Base-by-base conservation (phyloP, 257 asterid genomes). In the Apocynum venetum region DNA sequence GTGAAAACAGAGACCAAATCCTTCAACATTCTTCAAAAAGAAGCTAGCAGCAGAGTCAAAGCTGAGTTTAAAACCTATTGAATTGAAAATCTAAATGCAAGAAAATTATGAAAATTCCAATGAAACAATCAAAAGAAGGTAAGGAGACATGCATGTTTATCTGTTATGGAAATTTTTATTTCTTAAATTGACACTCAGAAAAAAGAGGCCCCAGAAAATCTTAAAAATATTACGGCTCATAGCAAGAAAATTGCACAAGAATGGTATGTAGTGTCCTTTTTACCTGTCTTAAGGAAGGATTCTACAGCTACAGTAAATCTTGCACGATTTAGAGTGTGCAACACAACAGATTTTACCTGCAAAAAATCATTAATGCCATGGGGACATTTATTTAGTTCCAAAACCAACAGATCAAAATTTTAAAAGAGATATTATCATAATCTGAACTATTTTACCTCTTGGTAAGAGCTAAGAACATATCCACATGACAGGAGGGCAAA, bases 221-320 rank as follows among this genome's bases (percentile, higher is more conserved):
- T 11, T 19, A 25, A 46, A 38, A 67, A 4, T 0, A 77, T 31
- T 67, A 8, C 52, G 43, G 52, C 71, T 40, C 25, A 8, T 5
- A 43, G 14, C 31, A 43, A 43, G 15, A 73, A 8, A n/a, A 35
- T 57, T 13, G 65, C 46, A 75, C 19, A 13, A 19, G 52, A 80
- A 60, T 17, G 66, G 14, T 7, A 5, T 59, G 64, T 14, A 2
- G 73, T 51, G 36, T 8, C 25, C 70, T 19, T 80, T 57, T 76
- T 64, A 90, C 99, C 99, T 84, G 98, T 89, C 83, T 82, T 93
- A 64, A 96, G 91, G 87, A 90, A 96, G 75, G 97, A 89, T 81
- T 96, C 99, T 61, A 86, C 98, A 4, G 99, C 98, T 79, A 96
- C 98, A 70, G 96, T 91, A 76, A 96, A 96, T 88, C 99, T 86